A percentile compares a stretch with the other conserved stretches of the same genome.
These are phyloP conservation scores for Botrytis medusae DNA, from an alignment of 2,329 filamentous ascomycete genomes.

Conservation along the genomic window DNA sequence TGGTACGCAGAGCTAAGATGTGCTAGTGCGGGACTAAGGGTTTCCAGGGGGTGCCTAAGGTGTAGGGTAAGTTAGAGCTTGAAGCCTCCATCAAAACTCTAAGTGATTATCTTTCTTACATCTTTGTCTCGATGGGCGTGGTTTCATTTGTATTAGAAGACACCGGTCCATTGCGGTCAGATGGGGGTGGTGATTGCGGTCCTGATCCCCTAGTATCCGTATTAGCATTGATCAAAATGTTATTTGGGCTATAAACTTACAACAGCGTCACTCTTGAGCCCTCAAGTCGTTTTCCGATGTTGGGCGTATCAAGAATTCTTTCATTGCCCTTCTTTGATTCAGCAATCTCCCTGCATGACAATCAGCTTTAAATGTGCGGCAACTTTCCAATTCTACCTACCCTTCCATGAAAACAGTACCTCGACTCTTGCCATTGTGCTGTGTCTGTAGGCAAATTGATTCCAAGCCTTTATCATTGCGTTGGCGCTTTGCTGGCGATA, in stretches of 20 bases:
- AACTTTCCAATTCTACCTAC: background rate
- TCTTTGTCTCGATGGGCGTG: background rate
- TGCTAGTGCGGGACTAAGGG: background rate
- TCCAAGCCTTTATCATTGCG: background rate
- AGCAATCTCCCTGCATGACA: background rate
- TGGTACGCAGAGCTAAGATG: background rate
- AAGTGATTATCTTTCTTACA: background rate
- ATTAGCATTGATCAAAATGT: background rate
- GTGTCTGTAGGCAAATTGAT: background rate
- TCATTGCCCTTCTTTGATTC: background rate
- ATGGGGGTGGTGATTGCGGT: background rate
- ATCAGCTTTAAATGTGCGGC: background rate
- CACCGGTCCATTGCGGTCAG: background rate
- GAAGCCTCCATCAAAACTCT: too few relatives aligned
- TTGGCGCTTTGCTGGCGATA: slow-evolving; percentile 19
- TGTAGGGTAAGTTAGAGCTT: background rate
- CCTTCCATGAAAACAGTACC: background rate
- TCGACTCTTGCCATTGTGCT: background rate
- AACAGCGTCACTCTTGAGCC: too few relatives aligned
- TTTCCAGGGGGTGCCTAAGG: background rate
- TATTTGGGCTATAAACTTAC: background rate
- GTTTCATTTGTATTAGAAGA: background rate
- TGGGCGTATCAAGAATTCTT: background rate
- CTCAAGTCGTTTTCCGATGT: background rate
- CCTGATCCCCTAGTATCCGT: background rate